These are phyloP conservation scores for Aquilaria agallochum DNA, from an alignment of 441 rosid genomes.

Conservation along the genomic window DNA sequence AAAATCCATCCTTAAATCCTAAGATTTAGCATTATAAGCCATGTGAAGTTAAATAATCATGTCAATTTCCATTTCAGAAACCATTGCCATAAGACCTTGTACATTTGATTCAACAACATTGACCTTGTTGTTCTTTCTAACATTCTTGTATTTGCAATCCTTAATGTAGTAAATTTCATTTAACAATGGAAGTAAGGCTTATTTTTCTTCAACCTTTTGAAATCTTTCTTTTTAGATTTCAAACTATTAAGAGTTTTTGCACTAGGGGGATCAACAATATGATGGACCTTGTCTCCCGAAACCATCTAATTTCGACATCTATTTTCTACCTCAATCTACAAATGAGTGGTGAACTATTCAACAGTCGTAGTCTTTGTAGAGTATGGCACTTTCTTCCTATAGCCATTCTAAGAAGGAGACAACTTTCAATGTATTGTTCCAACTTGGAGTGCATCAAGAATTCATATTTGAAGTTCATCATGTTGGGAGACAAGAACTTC, in stretches of 20 bases:
- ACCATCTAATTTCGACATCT: neutral
- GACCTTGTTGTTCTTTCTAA: neutral
- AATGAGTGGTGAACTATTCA: neutral
- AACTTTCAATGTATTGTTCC: neutral
- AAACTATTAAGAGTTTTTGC: neutral
- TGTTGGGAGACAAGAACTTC: neutral
- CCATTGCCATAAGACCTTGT: neutral
- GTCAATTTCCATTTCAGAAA: too few relatives aligned
- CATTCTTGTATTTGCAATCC: neutral
- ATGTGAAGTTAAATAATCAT: constrained; percentile 1
- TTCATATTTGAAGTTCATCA: neutral
- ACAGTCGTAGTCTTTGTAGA: neutral
- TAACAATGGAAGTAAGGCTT: constrained; percentile 1
- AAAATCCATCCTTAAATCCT: neutral
- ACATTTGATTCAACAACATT: neutral
- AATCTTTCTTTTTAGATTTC: too few relatives aligned
- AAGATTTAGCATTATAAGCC: neutral
- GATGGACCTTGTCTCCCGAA: neutral
- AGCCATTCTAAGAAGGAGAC: neutral
- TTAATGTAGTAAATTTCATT: neutral
- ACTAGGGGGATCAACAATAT: neutral
- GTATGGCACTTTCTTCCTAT: neutral
- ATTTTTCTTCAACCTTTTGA: neutral
- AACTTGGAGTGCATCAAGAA: constrained; percentile 1
- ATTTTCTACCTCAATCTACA: neutral